Evolutionary conservation across 2,329 filamentous ascomycete genomes (phyloP).

Genomic region (Phoma sp.): DNA sequence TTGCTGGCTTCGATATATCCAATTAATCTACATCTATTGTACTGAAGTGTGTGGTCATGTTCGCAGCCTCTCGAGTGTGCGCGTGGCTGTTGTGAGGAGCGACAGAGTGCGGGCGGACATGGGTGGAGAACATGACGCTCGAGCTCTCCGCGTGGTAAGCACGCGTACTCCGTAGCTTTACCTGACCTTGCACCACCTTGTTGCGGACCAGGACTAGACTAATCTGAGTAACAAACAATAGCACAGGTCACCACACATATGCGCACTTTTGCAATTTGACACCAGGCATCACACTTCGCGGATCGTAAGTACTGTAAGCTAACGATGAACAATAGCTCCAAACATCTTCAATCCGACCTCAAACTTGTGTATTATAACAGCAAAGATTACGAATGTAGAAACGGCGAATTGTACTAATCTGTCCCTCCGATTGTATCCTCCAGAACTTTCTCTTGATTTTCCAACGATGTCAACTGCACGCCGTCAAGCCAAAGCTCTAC

Average conservation of each 20-base stretch:
- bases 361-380: not conserved
- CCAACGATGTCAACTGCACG: not conserved
- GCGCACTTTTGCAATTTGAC: not conserved
- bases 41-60: conserved; percentile 6
- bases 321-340: not conserved
- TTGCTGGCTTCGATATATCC: conserved; percentile 4
- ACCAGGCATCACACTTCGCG: not conserved
- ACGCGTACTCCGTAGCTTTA: conserved; percentile 18
- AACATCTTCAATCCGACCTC: not conserved
- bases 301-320: not conserved
- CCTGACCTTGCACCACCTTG: conserved; percentile 3
- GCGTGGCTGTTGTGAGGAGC: conserved; percentile 10
- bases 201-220: not conserved
- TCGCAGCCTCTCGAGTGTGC: not conserved
- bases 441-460: too few relatives aligned
- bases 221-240: not conserved
- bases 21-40: conserved; percentile 5
- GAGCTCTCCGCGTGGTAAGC: conserved; percentile 10
- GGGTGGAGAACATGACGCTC: conserved; percentile 20
- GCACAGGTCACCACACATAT: not conserved
- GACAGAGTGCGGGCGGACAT: conserved; percentile 13
- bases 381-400: not conserved
- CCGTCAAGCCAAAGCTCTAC: conserved; percentile 16
- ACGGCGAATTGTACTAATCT: not conserved
- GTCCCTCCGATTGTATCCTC: too few relatives aligned